Conservation (phyloP, 805 yeast genomes). For the Wickerhamomyces alni region DNA sequence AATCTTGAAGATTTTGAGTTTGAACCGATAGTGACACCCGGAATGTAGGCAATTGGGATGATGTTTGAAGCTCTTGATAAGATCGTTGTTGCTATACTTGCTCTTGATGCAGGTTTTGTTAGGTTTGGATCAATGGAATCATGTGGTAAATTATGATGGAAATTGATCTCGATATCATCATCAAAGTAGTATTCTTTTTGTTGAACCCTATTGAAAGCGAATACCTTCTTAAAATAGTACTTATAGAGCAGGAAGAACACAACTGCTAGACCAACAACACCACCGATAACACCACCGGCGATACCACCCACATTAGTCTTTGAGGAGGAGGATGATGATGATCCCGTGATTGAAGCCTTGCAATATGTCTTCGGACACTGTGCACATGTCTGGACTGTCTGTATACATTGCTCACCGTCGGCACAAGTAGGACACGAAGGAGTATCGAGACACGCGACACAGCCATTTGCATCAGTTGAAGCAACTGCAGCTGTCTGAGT, state of each 20-base stretch:
- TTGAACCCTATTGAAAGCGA: conserved; percentile 26
- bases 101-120: conserved; percentile 22
- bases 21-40: conserved; percentile 74
- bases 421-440: conserved; percentile 53
- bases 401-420: conserved; percentile 45
- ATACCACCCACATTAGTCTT: conserved; percentile 44
- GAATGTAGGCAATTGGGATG: conserved; percentile 88
- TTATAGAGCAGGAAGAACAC: conserved; percentile 36
- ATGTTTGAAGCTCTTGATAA: conserved; percentile 81
- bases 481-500: not conserved
- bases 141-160: conserved; percentile 19
- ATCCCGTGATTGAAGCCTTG: conserved; percentile 19
- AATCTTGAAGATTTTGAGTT: conserved; percentile 21
- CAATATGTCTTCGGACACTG: conserved; percentile 54
- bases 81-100: conserved; percentile 51
- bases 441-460: conserved; percentile 34
- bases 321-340: conserved; percentile 10
- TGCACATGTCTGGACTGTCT: conserved; percentile 50
- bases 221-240: conserved; percentile 33
- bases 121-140: conserved; percentile 19
- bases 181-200: conserved; percentile 22
- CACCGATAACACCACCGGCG: conserved; percentile 71
- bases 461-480: conserved; percentile 25
- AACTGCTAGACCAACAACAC: conserved; percentile 40
- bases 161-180: conserved; percentile 23